These are phyloP conservation scores for Paratinospora sagittata DNA, from an alignment of 164 flowering plant species.

Conservation along the genomic window DNA sequence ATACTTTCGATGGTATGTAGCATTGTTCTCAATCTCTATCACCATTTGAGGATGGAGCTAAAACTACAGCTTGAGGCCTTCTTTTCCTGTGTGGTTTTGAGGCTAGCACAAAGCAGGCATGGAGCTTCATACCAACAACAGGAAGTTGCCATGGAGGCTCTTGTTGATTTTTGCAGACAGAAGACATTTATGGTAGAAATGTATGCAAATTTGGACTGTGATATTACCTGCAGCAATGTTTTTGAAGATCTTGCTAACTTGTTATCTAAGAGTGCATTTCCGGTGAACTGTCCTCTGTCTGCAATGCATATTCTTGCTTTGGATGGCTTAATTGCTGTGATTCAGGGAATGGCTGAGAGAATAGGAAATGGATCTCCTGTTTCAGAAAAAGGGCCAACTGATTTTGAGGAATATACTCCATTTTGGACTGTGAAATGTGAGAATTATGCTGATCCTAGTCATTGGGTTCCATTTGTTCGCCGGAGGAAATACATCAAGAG, in stretches of 20 bases:
- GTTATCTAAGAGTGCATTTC: constrained; percentile 39
- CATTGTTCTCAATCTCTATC: constrained; percentile 37
- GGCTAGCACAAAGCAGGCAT: constrained; percentile 33
- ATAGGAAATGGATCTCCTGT: constrained; percentile 18
- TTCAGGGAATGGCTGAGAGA: constrained; percentile 42
- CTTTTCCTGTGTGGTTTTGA: constrained; percentile 35
- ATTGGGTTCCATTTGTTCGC: constrained; percentile 35
- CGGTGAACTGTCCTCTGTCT: constrained; percentile 36
- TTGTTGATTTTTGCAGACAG: constrained; percentile 43
- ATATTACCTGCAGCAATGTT: constrained; percentile 30
- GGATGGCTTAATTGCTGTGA: constrained; percentile 37
- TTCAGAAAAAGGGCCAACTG: constrained; percentile 15
- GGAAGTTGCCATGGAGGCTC: constrained; percentile 42
- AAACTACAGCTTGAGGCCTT: constrained; percentile 42
- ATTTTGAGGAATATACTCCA: constrained; percentile 25
- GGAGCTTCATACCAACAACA: constrained; percentile 40
- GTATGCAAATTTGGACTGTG: constrained; percentile 44
- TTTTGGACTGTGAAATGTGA: constrained; percentile 40
- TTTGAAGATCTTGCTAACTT: constrained; percentile 37
- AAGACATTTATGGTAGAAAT: constrained; percentile 34
- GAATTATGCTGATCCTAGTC: constrained; percentile 28
- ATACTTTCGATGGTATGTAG: constrained; percentile 37
- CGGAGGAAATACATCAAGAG: constrained; percentile 34
- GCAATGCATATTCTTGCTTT: constrained; percentile 38
- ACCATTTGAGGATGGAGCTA: constrained; percentile 28